Base-by-base conservation (phyloP, 23 red algal species). In the Gracilaria domingensis region DNA sequence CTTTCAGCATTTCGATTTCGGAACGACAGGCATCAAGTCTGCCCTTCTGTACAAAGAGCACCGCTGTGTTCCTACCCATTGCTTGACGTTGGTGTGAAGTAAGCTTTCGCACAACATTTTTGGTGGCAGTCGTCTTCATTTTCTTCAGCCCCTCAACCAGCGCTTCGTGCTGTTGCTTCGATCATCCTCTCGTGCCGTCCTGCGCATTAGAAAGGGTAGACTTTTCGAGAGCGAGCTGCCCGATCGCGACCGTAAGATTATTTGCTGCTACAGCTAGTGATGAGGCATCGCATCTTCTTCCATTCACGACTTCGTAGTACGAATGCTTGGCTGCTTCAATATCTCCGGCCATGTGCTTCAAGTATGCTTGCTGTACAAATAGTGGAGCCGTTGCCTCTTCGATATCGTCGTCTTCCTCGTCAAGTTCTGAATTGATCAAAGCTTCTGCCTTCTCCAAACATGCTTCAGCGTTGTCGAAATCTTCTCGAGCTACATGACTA, bases 71-170 rank as follows among this genome's bases (percentile, higher is more conserved):
- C 26, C 78, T 34, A 9, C 57, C 79, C 89, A 92, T 92, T 14
- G 89, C 89, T 9, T 76, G 51, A 14, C 89, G 30, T 47, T 92
- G 89, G 23, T 83, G 45, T 23, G 80, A 54, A 30, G 89, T 84
- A 42, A 92, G 79, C 53, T 92, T 92, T 42, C 89, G 77, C 8
- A 82, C 65, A 50, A 92, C 89, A 38, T 71, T 79, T 48, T 49
- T 73, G 48, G 79, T 78, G 12, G 79, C 65, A 4, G 79, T 92
- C 1, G 80, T 69, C 23, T 71, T 67, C 89, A 92, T 92, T 71
- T 92, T 92, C 39, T 92, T 92, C 28, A 92, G 62, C 12, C 79
- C 89, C 51, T 92, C 89, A 32, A 92, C 78, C 24, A 92, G 64
- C 47, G 80, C 89, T 58, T 73, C 80, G 47, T 92, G 78, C 50